Evolutionary conservation across 768 basidiomycete species (phyloP).

Genomic region (Psilocybe cyanescens): DNA sequence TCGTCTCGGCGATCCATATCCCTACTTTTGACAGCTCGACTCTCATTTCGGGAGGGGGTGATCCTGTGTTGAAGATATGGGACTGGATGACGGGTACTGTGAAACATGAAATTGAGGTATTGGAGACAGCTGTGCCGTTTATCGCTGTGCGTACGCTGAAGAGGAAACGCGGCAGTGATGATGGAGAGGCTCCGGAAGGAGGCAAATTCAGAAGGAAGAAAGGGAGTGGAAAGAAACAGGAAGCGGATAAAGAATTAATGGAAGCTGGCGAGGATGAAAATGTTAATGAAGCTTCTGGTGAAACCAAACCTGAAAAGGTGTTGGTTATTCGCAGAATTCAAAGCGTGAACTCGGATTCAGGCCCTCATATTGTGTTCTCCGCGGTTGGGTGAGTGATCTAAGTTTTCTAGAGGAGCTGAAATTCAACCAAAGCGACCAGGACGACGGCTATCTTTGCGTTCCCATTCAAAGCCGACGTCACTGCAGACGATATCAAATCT

Average conservation of each 20-base stretch:
- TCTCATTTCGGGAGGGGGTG: conserved; percentile 90
- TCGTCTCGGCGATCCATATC: conserved; percentile 82
- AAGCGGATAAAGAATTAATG: conserved; percentile 18
- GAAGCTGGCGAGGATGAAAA: conserved; percentile 9
- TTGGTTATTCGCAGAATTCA: conserved; percentile 64
- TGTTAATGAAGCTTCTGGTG: conserved; percentile 16
- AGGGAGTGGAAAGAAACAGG: conserved; percentile 24
- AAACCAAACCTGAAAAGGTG: conserved; percentile 35
- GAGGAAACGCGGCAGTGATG: conserved; percentile 35
- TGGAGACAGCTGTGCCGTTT: conserved; percentile 49
- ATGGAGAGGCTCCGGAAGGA: conserved; percentile 25
- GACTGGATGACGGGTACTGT: conserved; percentile 71
- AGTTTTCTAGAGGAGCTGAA: neutral
- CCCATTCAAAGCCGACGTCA: conserved; percentile 29
- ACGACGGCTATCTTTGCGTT: conserved; percentile 68
- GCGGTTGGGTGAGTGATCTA: conserved; percentile 65
- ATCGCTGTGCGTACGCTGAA: conserved; percentile 41
- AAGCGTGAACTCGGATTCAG: conserved; percentile 41
- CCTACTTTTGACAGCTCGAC: conserved; percentile 44
- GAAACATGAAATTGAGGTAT: conserved; percentile 55
- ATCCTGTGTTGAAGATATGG: conserved; percentile 77
- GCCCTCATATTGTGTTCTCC: conserved; percentile 60
- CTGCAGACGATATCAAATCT: conserved; percentile 30
- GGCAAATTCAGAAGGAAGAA: conserved; percentile 27
- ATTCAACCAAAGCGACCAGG: conserved; percentile 36